Evolutionary conservation across 169 alveolate genomes (phyloP), one percentile per base, ranked within the genome.

Genomic region (Plasmodium ovale): DNA sequence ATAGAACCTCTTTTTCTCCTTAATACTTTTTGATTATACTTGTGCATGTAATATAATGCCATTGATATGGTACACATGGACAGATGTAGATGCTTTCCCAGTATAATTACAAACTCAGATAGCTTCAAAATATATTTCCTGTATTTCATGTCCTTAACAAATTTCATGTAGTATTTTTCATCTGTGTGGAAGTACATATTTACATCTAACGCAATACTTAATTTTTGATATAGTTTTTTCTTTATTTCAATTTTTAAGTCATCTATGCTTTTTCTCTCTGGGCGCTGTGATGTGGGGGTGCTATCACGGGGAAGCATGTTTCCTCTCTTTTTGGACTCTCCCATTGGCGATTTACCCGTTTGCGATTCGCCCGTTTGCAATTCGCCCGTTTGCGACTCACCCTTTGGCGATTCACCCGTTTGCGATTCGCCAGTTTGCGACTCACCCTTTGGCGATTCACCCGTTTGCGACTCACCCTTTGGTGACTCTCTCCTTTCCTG

Each of bases 21-120:
- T 35, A 74, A 47, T 21, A 25, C 7, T 21, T 74, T 74, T 27
- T 74, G 64, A 35, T 74, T 4, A 21, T 74, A 74, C 29, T 53
- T 74, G 44, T 74, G 72, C 47, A 74, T 21, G 16, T 74, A 74
- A 53, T 74, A 42, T 51, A 74, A 51, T 16, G 88, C 88, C 4
- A 74, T 39, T 39, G 74, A n/a, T 39, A 74, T 74, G 49, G 74
- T 74, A 5, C 23, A 58, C 31, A 60, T 37, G 3, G 88, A 74
- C 1, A 74, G 67, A 10, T 62, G 56, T 49, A 74, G 53, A 29
- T 74, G 53, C n/a, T 74, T 74, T 33, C 88, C 88, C 2, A 74
- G 64, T 16, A 74, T 74, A 7, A 74, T 58, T 0, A 74, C 35
- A 74, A 74, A 74, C 1, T 74, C 60, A 5, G 74, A 74, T 3